Conservation (phyloP, 2,329 filamentous ascomycete genomes). For the Nothomitra cinnamomea region DNA sequence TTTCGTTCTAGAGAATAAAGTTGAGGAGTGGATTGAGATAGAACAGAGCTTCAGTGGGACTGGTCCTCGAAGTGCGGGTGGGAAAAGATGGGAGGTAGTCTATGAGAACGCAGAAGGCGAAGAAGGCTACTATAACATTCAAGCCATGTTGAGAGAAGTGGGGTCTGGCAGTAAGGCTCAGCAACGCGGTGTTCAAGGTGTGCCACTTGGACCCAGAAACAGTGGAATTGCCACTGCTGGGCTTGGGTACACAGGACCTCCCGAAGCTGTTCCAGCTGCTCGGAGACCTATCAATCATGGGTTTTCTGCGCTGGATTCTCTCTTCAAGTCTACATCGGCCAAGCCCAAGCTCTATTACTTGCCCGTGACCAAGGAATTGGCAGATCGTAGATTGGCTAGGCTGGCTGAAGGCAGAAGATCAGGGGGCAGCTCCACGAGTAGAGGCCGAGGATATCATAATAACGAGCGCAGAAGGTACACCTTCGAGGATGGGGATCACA, state of each 20-base stretch:
- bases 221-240: conserved; percentile 6
- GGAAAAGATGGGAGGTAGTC: conserved; percentile 52
- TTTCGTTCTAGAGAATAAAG: conserved; percentile 63
- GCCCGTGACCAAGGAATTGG: conserved; percentile 48
- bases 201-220: conserved; percentile 18
- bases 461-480: conserved; percentile 53
- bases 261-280: neutral
- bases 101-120: conserved; percentile 38
- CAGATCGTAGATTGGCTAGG: conserved; percentile 44
- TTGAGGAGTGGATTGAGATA: conserved; percentile 54
- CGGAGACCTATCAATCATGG: conserved; percentile 15
- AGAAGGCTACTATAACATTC: conserved; percentile 30
- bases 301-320: conserved; percentile 40
- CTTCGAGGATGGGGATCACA: conserved; percentile 47
- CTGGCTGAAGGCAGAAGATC: conserved; percentile 23
- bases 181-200: conserved; percentile 13
- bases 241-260: conserved; percentile 6
- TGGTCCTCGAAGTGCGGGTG: conserved; percentile 22
- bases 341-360: conserved; percentile 50
- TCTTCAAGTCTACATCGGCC: conserved; percentile 40
- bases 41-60: conserved; percentile 37
- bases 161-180: conserved; percentile 9
- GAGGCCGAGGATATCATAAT: conserved; percentile 13
- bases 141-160: conserved; percentile 38
- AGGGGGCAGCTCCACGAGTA: neutral